Conservation (phyloP, 257 asterid genomes). For the Rubia yunnanensis region DNA sequence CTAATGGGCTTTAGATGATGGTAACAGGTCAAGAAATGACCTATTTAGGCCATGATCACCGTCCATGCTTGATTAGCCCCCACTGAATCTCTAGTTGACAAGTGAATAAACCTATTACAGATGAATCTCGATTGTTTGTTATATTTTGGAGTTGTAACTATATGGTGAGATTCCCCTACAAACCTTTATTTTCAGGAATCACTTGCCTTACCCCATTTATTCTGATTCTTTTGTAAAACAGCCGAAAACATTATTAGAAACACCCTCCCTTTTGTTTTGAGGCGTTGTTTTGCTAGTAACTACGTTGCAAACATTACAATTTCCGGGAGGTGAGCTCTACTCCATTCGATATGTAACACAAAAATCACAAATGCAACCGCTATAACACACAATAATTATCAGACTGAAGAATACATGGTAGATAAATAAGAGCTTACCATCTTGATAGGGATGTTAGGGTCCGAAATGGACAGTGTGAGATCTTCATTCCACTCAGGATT, state of each 20-base stretch:
- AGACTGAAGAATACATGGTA: not conserved
- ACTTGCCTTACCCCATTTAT: not conserved
- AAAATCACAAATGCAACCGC: not conserved
- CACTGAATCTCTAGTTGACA: not conserved
- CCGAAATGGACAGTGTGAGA: conserved; percentile 48
- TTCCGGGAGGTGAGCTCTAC: not conserved
- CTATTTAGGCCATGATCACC: not conserved
- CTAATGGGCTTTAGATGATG: not conserved
- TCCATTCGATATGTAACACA: not conserved
- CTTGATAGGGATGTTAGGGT: conserved; percentile 49
- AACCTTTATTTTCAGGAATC: not conserved
- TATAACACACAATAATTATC: not conserved
- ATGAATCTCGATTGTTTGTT: no score
- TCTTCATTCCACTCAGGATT: conserved; percentile 84
- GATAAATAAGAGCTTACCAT: conserved; percentile 30
- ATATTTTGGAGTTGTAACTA: no score
- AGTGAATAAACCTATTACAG: not conserved
- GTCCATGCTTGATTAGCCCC: not conserved
- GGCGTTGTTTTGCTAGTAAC: not conserved
- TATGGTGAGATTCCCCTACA: no score
- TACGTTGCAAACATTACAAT: not conserved
- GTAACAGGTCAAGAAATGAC: not conserved
- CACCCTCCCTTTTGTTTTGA: not conserved
- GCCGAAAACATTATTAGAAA: no score
- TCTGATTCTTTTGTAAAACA: no score